Evolutionary conservation across 345 rosid species (phyloP).

Genomic region (Lepidium didymum): DNA sequence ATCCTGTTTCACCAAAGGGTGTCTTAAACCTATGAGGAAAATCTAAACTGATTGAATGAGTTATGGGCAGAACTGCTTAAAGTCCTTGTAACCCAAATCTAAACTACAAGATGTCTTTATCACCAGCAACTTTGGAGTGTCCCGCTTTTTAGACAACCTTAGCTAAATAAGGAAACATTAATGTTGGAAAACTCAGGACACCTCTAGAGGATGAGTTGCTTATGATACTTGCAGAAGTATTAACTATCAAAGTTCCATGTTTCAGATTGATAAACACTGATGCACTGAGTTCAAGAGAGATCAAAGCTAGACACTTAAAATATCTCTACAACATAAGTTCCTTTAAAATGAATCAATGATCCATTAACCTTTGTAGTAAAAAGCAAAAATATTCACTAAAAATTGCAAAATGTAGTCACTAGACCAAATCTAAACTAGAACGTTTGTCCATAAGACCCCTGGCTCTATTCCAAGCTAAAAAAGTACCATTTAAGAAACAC

Average conservation of each 20-base stretch:
- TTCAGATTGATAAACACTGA: background rate
- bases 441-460: background rate
- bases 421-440: background rate
- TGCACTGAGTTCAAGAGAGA: background rate
- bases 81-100: background rate
- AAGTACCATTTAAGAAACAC: background rate
- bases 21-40: background rate
- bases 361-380: background rate
- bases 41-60: background rate
- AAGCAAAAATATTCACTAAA: background rate
- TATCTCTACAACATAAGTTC: background rate
- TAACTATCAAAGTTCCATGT: background rate
- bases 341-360: background rate
- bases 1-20: background rate
- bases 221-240: background rate
- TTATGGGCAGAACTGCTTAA: background rate
- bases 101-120: background rate
- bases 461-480: background rate
- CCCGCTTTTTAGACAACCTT: background rate
- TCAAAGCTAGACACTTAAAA: background rate
- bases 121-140: background rate
- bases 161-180: background rate
- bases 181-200: background rate
- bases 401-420: background rate
- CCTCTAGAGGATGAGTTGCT: background rate